Percentiles rank a stretch among this genome's conserved stretches.
Evolutionary conservation across 208 protist genomes (phyloP).

Genomic region (Leishmania braziliensis): DNA sequence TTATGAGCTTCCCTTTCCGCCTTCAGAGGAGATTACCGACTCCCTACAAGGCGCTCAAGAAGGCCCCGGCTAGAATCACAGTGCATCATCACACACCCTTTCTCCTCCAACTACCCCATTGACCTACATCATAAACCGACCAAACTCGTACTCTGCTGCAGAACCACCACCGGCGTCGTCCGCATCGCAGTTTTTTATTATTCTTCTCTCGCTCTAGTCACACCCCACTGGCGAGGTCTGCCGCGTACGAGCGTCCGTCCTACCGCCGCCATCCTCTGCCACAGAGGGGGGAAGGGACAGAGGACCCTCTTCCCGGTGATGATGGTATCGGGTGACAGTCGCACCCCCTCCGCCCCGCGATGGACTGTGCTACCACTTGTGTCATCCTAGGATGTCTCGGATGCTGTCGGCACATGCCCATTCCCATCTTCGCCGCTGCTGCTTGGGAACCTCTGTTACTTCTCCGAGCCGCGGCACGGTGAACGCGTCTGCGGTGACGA

Average conservation of each 20-base stretch:
- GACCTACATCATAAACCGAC: not conserved
- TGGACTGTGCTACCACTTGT: constrained; percentile 9
- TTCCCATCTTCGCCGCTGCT: not conserved
- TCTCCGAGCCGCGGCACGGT: not conserved
- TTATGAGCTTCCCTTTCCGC: not conserved
- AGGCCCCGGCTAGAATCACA: not conserved
- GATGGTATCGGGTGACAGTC: constrained; percentile 2
- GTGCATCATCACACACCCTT: not conserved
- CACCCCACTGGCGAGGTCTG: not conserved
- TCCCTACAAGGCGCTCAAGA: too few relatives aligned
- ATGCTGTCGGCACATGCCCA: not conserved
- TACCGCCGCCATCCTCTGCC: not conserved
- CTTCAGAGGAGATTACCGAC: not conserved
- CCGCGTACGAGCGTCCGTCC: not conserved
- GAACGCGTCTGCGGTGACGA: not conserved
- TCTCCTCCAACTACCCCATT: not conserved
- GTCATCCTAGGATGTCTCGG: not conserved
- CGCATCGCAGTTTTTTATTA: not conserved
- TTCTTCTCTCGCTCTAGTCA: not conserved
- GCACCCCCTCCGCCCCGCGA: constrained; percentile 10
- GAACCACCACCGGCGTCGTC: not conserved
- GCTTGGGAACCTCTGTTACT: constrained; percentile 8
- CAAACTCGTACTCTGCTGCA: not conserved
- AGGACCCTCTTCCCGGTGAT: not conserved
- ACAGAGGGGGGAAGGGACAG: not conserved